phyloP scores from a whole-genome alignment of 257 asterid species.

The Euphrasia confusa region DNA sequence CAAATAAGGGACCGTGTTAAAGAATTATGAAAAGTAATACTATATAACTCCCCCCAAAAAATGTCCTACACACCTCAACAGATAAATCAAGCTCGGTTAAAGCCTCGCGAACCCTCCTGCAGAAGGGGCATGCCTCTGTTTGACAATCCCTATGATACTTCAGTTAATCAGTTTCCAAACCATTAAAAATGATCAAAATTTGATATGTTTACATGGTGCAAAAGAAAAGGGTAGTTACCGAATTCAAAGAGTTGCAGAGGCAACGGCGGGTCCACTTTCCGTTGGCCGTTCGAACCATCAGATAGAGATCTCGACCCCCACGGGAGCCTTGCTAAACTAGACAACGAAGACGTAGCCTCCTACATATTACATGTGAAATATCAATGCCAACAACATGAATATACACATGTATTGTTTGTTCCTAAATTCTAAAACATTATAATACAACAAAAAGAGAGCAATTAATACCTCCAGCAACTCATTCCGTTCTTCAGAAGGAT shows the following conservation, averaged over 20 bases:
- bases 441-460: background rate
- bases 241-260: constrained; percentile 4
- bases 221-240: background rate
- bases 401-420: too few species aligned
- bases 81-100: constrained; percentile 78
- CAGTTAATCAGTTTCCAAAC: constrained; percentile 27
- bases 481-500: constrained; percentile 65
- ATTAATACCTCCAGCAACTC: constrained; percentile 40
- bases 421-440: too few species aligned
- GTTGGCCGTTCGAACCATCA: background rate
- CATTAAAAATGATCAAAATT: background rate
- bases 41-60: background rate
- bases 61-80: constrained; percentile 40
- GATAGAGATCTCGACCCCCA: background rate
- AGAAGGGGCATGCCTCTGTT: constrained; percentile 91
- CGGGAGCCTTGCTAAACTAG: constrained; percentile 6
- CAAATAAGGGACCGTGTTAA: constrained; percentile 1
- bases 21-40: constrained; percentile 3
- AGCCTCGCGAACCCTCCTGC: constrained; percentile 89
- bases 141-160: constrained; percentile 37
- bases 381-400: background rate
- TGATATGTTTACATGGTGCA: background rate
- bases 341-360: constrained; percentile 5
- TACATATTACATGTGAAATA: constrained; percentile 3
- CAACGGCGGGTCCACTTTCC: background rate